These are phyloP conservation scores for Alternaria angustiovoidea DNA, from an alignment of 2,329 filamentous ascomycete species.

Conservation along the genomic window DNA sequence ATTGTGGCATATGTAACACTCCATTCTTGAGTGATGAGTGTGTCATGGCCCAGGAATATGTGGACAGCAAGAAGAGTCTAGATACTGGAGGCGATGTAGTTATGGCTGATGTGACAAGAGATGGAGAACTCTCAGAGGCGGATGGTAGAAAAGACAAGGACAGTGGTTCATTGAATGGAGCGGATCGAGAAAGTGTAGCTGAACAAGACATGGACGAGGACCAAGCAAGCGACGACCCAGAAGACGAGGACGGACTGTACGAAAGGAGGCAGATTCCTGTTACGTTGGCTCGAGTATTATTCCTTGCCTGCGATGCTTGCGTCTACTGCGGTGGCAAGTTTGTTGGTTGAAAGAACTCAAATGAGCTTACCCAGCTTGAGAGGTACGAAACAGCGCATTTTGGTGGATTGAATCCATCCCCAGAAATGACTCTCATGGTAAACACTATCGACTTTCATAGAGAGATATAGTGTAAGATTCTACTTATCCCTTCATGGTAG, in stretches of 20 bases:
- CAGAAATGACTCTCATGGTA: not conserved
- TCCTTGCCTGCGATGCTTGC: slow-evolving; percentile 48
- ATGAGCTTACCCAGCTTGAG: not conserved
- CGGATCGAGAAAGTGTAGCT: not conserved
- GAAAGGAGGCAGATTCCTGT: slow-evolving; percentile 16
- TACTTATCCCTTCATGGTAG: not conserved
- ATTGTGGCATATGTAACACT: slow-evolving; percentile 61
- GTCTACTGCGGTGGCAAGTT: slow-evolving; percentile 51
- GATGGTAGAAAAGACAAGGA: not conserved
- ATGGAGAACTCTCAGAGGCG: not conserved
- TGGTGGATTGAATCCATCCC: not conserved
- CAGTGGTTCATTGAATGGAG: not conserved
- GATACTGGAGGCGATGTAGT: slow-evolving; percentile 4
- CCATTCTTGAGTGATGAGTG: slow-evolving; percentile 59
- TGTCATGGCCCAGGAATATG: slow-evolving; percentile 33
- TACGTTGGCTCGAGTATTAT: slow-evolving; percentile 42
- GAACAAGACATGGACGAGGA: not conserved
- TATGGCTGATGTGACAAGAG: not conserved
- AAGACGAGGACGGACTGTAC: not conserved
- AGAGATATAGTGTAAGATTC: not conserved
- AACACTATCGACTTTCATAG: not conserved
- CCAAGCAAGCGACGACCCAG: slow-evolving; percentile 1
- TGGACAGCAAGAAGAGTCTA: not conserved
- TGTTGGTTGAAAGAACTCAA: slow-evolving; percentile 27
- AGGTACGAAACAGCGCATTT: not conserved